Conservation (phyloP, 2,329 filamentous ascomycete genomes). For the Fusarium globosum region DNA sequence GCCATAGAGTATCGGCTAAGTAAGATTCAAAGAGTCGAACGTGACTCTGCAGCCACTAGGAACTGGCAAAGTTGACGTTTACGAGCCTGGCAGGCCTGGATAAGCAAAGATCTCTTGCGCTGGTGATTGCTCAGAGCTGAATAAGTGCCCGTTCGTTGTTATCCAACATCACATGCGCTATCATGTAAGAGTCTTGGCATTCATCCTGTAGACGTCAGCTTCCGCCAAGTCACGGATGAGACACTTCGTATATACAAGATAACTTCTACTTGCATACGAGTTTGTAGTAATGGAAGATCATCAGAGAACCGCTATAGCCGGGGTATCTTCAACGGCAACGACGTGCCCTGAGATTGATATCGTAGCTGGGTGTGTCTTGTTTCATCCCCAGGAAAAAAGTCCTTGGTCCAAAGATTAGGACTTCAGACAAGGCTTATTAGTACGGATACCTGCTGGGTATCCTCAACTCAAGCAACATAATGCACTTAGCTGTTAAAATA, state of each 20-base stretch:
- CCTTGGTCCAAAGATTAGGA: background rate
- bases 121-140: background rate
- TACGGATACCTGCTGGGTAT: too few species aligned
- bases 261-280: background rate
- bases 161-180: background rate
- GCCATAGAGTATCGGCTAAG: slow-evolving; percentile 14
- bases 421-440: background rate
- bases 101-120: background rate
- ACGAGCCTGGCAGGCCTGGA: background rate
- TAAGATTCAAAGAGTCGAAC: background rate
- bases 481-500: background rate
- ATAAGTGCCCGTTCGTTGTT: background rate
- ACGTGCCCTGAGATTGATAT: background rate
- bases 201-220: background rate
- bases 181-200: background rate
- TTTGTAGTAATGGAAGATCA: background rate
- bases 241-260: background rate
- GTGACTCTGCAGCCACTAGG: background rate
- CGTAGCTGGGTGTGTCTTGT: background rate
- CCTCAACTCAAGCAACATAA: background rate
- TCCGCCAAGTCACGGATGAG: background rate
- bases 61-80: background rate
- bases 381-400: background rate
- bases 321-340: background rate
- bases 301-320: background rate